phyloP scores from a whole-genome alignment of 2,329 filamentous ascomycete genomes.

The Trematosphaeria pertusa region DNA sequence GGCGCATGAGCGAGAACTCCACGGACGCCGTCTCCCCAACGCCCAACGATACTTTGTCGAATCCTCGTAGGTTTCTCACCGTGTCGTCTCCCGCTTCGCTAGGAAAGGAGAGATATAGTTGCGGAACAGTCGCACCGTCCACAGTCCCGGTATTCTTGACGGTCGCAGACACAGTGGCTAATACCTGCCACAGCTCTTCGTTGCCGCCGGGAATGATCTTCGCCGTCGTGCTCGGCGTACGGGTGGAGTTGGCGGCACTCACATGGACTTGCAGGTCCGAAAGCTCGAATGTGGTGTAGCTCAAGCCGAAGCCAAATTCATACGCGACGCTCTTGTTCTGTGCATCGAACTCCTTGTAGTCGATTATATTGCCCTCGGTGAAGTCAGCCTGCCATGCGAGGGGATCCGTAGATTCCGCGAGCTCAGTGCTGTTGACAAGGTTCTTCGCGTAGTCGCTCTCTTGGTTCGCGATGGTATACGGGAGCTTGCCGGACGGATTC shows the following conservation, averaged over 20 bases:
- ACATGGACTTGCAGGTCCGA: conserved; percentile 26
- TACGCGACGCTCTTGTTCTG: conserved; percentile 35
- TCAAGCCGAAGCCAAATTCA: conserved; percentile 48
- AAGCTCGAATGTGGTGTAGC: conserved; percentile 47
- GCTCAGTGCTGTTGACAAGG: conserved; percentile 46
- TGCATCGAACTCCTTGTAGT: conserved; percentile 61
- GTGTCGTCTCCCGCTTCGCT: conserved; percentile 44
- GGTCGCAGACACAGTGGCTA: conserved; percentile 57
- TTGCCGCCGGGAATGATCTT: conserved; percentile 58
- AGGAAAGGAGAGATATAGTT: conserved; percentile 63
- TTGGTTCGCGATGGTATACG: conserved; percentile 80
- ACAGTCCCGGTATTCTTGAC: conserved; percentile 60
- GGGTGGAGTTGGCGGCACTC: conserved; percentile 15
- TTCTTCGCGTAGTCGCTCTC: conserved; percentile 67
- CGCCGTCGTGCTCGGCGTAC: conserved; percentile 21
- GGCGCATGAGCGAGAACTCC: conserved; percentile 55
- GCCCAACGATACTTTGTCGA: conserved; percentile 58
- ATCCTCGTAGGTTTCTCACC: conserved; percentile 51
- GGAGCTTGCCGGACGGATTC: conserved; percentile 79
- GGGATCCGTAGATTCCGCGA: conserved; percentile 40
- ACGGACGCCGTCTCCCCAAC: conserved; percentile 52
- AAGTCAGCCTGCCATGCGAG: conserved; percentile 58
- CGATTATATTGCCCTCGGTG: conserved; percentile 60
- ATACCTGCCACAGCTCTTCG: conserved; percentile 59
- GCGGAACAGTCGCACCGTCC: conserved; percentile 59